Evolutionary conservation across 1,284 basidiomycete genomes (phyloP).

Genomic region (Microbotryum silenes-acaulis): DNA sequence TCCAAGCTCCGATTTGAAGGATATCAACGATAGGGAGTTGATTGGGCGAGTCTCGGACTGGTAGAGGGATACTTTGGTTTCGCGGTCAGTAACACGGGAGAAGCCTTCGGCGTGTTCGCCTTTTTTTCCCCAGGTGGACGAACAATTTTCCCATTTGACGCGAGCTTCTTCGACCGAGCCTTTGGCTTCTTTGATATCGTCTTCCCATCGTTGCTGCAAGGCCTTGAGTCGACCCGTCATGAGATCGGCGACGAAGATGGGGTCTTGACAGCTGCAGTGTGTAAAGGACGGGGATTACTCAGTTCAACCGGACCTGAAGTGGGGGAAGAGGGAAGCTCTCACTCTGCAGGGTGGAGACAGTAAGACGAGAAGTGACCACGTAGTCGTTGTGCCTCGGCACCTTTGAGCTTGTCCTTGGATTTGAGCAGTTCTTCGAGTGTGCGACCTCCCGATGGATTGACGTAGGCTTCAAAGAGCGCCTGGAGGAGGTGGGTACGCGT

Average conservation of each 20-base stretch:
- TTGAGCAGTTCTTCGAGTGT: slow-evolving; percentile 4
- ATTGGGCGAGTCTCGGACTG: slow-evolving; percentile 7
- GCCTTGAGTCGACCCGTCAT: background rate
- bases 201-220: background rate
- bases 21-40: slow-evolving; percentile 7
- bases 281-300: background rate
- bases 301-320: background rate
- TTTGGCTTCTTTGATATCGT: background rate
- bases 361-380: background rate
- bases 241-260: background rate
- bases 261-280: background rate
- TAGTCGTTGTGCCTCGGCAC: slow-evolving; percentile 4
- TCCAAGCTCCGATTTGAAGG: slow-evolving; percentile 5
- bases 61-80: no score
- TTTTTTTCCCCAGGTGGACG: background rate
- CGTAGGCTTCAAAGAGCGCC: no score
- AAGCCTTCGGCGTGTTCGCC: no score
- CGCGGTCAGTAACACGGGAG: background rate
- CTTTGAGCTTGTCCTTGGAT: background rate
- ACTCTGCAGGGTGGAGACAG: slow-evolving; percentile 1
- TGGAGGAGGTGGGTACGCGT: no score
- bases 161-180: background rate
- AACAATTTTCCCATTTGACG: background rate
- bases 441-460: background rate
- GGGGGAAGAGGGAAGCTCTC: background rate